Base-by-base conservation (phyloP, 345 rosid genomes). In the Adansonia digitata region DNA sequence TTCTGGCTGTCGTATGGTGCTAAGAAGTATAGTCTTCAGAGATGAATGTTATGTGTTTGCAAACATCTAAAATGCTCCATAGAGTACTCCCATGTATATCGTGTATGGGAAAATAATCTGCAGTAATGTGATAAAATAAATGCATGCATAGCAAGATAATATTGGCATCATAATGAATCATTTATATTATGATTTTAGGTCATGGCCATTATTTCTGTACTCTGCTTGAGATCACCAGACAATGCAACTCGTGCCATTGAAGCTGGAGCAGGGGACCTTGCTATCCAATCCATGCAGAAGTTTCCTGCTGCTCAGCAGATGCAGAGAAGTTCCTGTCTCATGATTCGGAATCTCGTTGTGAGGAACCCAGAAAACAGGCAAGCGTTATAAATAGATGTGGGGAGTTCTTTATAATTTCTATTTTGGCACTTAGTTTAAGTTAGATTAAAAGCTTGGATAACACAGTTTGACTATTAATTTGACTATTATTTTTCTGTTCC, bases 241-340 rank as follows among this genome's bases (percentile, higher is more conserved):
- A 92, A 89, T 75, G 97, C 97, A 74, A 85, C 91, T 73, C 79
- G 86, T 57, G 98, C 99, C 31, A 81, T 91, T 65, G 98, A 91
- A 86, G 94, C 96, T 5, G 98, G 98, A 77, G 97, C 97, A 11
- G 98, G 98, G 65, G 98, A 94, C 72, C 81, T 90, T 71, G 94
- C 96, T 6, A 75, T 90, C 27, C 94, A 93, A 81, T 91, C 93
- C 79, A 94, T 94, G 99, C 83, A 86, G 82, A 87, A 83, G 77
- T 93, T 92, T 76, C 94, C 98, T 62, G 65, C 73, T 72, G 87
- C 90, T 26, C 90, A 71, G 20, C 98, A 78, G 71, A 77, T 93
- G 87, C 99, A 89, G 82, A 84, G 81, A 81, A 90, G 82, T 71
- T 84, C 91, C 51, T 95, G 98, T 85, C 84, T 89, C 74, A 91